Evolutionary conservation across 768 basidiomycete species (phyloP).

Genomic region (Dacryopinax primogenitus): DNA sequence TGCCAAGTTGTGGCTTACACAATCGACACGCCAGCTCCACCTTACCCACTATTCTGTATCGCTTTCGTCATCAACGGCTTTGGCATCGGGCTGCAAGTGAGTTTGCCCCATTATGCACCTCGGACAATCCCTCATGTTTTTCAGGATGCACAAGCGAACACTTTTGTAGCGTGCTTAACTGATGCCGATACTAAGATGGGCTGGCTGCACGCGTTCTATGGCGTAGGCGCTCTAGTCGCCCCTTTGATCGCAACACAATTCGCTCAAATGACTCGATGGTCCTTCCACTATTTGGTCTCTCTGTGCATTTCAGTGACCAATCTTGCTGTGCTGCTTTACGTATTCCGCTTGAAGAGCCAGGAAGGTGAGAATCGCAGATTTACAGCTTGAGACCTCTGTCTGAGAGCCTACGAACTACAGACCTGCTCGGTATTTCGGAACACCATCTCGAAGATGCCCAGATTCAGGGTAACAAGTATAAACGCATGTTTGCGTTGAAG

Average conservation of each 20-base stretch:
- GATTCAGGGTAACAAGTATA: slow-evolving; percentile 18
- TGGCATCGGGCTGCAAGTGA: slow-evolving; percentile 37
- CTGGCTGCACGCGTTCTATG: slow-evolving; percentile 31
- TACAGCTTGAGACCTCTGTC: not conserved
- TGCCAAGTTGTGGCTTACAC: slow-evolving; percentile 26
- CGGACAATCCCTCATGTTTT: not conserved
- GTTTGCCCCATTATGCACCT: not conserved
- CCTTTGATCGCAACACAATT: slow-evolving; percentile 78
- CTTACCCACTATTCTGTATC: slow-evolving; percentile 36
- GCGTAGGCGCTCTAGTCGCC: slow-evolving; percentile 41
- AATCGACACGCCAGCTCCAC: slow-evolving; percentile 33
- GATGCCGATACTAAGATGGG: slow-evolving; percentile 33
- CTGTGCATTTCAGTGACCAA: slow-evolving; percentile 54
- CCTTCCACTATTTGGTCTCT: slow-evolving; percentile 62
- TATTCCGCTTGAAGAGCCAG: slow-evolving; percentile 59
- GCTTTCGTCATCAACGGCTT: slow-evolving; percentile 36
- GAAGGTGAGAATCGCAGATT: slow-evolving; percentile 38
- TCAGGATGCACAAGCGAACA: slow-evolving; percentile 40
- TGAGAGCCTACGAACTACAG: not conserved
- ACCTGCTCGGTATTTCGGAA: not conserved
- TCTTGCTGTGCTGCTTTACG: slow-evolving; percentile 35
- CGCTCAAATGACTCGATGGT: slow-evolving; percentile 51
- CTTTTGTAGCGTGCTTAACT: slow-evolving; percentile 33
- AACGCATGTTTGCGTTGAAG: slow-evolving; percentile 21
- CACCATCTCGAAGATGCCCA: not conserved